These are phyloP conservation scores for Citrus reticulata DNA, from an alignment of 345 rosid species.

Conservation along the genomic window DNA sequence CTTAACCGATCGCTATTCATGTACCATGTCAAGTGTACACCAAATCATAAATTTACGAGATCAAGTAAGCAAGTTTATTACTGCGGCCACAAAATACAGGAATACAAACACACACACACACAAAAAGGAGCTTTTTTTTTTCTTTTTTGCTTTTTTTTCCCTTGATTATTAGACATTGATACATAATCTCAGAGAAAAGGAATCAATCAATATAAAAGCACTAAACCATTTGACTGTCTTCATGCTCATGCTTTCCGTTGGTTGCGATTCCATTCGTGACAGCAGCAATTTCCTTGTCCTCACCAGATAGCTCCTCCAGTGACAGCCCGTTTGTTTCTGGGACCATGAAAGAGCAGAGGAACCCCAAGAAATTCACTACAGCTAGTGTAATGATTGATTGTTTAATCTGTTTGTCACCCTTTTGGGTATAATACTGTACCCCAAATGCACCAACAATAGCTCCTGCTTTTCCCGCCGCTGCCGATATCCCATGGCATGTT, in stretches of 20 bases:
- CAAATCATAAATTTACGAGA: not conserved
- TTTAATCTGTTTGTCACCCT: slow-evolving; percentile 23
- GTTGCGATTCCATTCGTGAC: not conserved
- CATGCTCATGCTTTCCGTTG: slow-evolving; percentile 11
- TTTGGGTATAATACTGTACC: slow-evolving; percentile 46
- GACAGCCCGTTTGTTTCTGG: slow-evolving; percentile 71
- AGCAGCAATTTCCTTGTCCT: slow-evolving; percentile 34
- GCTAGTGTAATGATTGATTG: slow-evolving; percentile 45
- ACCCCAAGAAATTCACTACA: slow-evolving; percentile 49
- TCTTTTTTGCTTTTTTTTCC: no score
- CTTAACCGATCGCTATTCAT: no score
- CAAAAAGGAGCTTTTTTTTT: no score
- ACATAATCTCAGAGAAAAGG: not conserved
- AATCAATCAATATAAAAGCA: not conserved
- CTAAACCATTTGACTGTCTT: slow-evolving; percentile 31
- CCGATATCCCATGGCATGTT: slow-evolving; percentile 63
- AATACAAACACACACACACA: not conserved
- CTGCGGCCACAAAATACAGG: not conserved
- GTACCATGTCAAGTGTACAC: no score
- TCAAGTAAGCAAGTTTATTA: not conserved
- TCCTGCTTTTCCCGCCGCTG: slow-evolving; percentile 63
- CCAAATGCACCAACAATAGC: slow-evolving; percentile 58
- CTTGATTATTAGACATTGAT: not conserved
- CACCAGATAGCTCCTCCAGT: slow-evolving; percentile 62
- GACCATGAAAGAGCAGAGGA: slow-evolving; percentile 57